Evolutionary conservation across 352 stramenopile genomes (phyloP).

Genomic region (Globisporangium mamillatum): DNA sequence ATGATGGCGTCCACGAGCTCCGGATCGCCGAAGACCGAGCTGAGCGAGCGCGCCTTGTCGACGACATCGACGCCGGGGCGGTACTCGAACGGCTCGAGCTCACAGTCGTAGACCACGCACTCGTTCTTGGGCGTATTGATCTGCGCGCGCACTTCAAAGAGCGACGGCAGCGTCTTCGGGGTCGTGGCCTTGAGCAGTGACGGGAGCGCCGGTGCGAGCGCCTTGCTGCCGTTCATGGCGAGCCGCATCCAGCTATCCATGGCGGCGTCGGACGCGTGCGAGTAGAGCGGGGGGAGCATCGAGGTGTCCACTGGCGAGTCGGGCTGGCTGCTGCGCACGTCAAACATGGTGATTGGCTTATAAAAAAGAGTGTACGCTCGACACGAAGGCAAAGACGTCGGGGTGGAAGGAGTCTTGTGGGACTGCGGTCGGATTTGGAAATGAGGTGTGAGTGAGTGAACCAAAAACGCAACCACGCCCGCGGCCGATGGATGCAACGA

Average conservation of each 20-base stretch:
- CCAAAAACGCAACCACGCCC: background rate
- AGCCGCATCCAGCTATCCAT: conserved; percentile 20
- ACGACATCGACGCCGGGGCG: conserved; percentile 22
- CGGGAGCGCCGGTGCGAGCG: conserved; percentile 18
- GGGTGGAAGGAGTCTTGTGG: conserved; percentile 14
- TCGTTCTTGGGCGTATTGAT: conserved; percentile 10
- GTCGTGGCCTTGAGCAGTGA: conserved; percentile 11
- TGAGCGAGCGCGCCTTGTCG: conserved; percentile 45
- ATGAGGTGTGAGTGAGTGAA: conserved; percentile 5
- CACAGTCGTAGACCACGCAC: conserved; percentile 30
- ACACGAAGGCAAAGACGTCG: conserved; percentile 8
- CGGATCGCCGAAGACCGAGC: conserved; percentile 73
- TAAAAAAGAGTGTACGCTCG: conserved; percentile 4
- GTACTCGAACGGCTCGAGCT: conserved; percentile 75
- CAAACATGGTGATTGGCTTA: conserved; percentile 18
- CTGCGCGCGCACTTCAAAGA: conserved; percentile 20
- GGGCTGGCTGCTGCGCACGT: conserved; percentile 27
- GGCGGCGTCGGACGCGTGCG: conserved; percentile 26
- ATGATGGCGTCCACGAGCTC: conserved; percentile 82
- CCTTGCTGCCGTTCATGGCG: conserved; percentile 25
- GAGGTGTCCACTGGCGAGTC: conserved; percentile 70
- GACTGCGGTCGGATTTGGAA: conserved; percentile 23
- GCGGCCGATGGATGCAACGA: background rate
- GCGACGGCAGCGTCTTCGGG: conserved; percentile 21
- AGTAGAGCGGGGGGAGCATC: conserved; percentile 67